Percentiles rank a stretch among this genome's conserved stretches.
phyloP scores from a whole-genome alignment of 495 filamentous ascomycete genomes.

The Daldinia caldariorum region DNA sequence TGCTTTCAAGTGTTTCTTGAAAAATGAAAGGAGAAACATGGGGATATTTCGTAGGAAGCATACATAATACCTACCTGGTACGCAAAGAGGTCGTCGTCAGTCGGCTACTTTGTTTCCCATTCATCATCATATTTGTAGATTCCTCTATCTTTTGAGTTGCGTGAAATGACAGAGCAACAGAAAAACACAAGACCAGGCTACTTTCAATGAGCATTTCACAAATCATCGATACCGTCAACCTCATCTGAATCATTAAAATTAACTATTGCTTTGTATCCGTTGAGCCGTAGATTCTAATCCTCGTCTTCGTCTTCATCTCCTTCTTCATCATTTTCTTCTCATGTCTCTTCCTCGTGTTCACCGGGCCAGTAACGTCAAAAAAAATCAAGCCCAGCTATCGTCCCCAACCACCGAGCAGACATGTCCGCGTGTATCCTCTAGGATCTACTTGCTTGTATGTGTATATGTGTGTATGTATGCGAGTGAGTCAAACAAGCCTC shows the following conservation, averaged over 20 bases:
- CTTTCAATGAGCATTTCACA: background rate
- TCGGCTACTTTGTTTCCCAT: too few relatives aligned
- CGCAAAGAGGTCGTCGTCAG: too few relatives aligned
- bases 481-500: background rate
- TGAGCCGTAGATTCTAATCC: constrained; percentile 9
- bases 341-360: background rate
- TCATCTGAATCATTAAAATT: constrained; percentile 39
- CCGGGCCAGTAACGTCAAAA: background rate
- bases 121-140: too few relatives aligned
- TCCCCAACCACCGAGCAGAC: background rate
- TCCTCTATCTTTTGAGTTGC: too few relatives aligned
- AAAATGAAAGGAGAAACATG: background rate
- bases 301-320: background rate
- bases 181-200: too few relatives aligned
- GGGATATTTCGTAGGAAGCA: too few relatives aligned
- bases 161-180: too few relatives aligned
- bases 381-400: background rate
- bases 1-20: background rate
- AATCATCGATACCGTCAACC: background rate
- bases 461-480: background rate
- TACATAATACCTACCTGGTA: too few relatives aligned
- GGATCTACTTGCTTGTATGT: too few relatives aligned
- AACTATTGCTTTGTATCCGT: constrained; percentile 31
- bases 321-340: background rate
- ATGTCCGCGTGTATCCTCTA: background rate